Conservation (phyloP, 179 eudicot species). For the Silene vulgaris region DNA sequence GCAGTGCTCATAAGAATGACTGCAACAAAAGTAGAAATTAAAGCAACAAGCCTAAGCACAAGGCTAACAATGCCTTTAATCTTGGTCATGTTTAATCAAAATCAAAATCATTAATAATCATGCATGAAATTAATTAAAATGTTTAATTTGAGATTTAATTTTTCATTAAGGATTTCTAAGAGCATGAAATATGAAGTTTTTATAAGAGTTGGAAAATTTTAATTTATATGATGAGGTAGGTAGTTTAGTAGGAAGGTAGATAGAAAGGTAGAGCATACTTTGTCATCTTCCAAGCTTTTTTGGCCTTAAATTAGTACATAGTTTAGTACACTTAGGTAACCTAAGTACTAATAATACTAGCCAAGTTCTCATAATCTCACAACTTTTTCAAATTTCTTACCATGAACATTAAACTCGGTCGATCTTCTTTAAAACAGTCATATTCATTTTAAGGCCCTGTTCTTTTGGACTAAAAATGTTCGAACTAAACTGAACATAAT, state of each 20-base stretch:
- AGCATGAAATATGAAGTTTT: neutral
- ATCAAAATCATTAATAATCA: constrained; percentile 19
- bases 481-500: no score
- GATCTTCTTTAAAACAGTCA: no score
- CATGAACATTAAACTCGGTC: no score
- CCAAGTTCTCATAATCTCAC: neutral
- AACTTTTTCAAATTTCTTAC: neutral
- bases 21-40: constrained; percentile 50
- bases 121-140: neutral
- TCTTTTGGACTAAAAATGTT: no score
- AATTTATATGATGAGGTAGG: neutral
- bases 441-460: no score
- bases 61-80: constrained; percentile 38
- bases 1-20: constrained; percentile 61
- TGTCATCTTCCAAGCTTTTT: constrained; percentile 18
- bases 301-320: constrained; percentile 13
- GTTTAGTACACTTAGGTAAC: constrained; percentile 30
- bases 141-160: neutral
- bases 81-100: constrained; percentile 36
- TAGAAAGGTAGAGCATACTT: constrained; percentile 23
- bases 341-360: constrained; percentile 16
- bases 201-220: neutral
- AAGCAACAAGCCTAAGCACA: constrained; percentile 60
- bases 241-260: constrained; percentile 29
- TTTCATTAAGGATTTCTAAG: neutral